phyloP scores from a whole-genome alignment of 2,329 filamentous ascomycete species.

The Massarina eburnea region DNA sequence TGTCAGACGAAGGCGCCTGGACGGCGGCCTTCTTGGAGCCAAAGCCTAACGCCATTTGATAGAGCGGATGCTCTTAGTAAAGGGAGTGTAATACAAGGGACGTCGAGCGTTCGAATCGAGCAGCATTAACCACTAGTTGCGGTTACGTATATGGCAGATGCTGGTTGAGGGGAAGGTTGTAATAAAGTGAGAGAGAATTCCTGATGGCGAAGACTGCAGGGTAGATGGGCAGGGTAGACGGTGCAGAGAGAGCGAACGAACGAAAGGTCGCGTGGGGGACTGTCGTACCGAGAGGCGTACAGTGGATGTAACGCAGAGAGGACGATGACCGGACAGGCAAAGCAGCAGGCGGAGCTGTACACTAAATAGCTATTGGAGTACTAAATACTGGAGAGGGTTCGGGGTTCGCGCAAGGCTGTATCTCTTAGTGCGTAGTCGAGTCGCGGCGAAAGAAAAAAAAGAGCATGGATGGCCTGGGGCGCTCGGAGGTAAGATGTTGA shows the following conservation, averaged over 20 bases:
- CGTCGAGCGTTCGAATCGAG: slow-evolving; percentile 30
- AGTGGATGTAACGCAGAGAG: too few species aligned
- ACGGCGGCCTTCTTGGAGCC: slow-evolving; percentile 20
- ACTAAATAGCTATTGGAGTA: too few species aligned
- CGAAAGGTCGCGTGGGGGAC: too few species aligned
- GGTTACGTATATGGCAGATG: too few species aligned
- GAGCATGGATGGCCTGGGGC: too few species aligned
- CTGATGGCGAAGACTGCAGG: neutral
- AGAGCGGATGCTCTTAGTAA: slow-evolving; percentile 49
- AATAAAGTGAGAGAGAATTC: neutral
- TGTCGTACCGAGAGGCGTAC: too few species aligned
- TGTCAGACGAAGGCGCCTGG: slow-evolving; percentile 9
- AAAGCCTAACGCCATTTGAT: slow-evolving; percentile 55
- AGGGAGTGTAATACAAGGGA: slow-evolving; percentile 43
- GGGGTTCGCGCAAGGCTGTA: neutral
- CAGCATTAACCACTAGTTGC: slow-evolving; percentile 42
- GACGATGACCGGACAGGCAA: too few species aligned
- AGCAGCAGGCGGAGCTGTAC: too few species aligned
- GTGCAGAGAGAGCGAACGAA: too few species aligned
- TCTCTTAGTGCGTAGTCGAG: too few species aligned
- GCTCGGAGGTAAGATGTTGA: too few species aligned
- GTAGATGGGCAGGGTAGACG: neutral
- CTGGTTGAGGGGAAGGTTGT: neutral
- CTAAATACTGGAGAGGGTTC: neutral
- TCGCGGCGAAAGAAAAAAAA: too few species aligned